Percentiles rank a stretch among this genome's conserved stretches.
These are phyloP conservation scores for Rhizomucor pusillus DNA, from an alignment of 371 early-diverging fungal species.

Conservation along the genomic window DNA sequence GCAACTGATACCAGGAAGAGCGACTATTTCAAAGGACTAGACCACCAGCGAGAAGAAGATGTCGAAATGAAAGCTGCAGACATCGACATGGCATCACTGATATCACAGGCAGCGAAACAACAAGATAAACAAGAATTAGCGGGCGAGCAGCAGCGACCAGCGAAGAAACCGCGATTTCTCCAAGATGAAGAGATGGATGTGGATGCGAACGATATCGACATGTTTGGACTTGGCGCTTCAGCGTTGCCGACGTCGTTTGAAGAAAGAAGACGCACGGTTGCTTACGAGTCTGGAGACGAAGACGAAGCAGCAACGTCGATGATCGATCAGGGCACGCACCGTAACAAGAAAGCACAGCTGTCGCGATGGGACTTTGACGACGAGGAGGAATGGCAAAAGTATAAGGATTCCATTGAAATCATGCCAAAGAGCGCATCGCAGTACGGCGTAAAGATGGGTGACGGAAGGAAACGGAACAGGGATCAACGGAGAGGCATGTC, in stretches of 20 bases:
- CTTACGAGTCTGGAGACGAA: conserved; percentile 51
- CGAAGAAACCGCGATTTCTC: conserved; percentile 10
- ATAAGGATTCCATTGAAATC: conserved; percentile 69
- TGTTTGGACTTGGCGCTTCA: conserved; percentile 40
- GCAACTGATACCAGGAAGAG: background rate
- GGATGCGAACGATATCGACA: conserved; percentile 46
- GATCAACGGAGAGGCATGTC: conserved; percentile 46
- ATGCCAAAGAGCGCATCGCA: conserved; percentile 76
- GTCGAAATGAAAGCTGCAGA: conserved; percentile 9
- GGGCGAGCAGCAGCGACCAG: background rate
- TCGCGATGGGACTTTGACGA: conserved; percentile 77
- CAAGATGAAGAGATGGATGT: conserved; percentile 24
- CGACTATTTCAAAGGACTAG: conserved; percentile 26
- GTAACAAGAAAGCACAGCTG: conserved; percentile 67
- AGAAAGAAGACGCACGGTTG: conserved; percentile 27
- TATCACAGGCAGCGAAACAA: conserved; percentile 14
- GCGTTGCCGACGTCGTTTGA: conserved; percentile 48
- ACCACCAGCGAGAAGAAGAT: conserved; percentile 18
- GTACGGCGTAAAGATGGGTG: conserved; percentile 76
- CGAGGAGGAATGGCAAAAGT: conserved; percentile 72
- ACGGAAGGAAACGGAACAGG: conserved; percentile 60
- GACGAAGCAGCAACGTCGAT: conserved; percentile 47
- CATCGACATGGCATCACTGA: conserved; percentile 2
- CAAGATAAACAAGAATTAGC: conserved; percentile 4
- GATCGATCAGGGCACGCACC: conserved; percentile 68